A percentile compares a stretch with the other conserved stretches of the same genome.
These are phyloP conservation scores for Rubia yunnanensis DNA, from an alignment of 257 asterid genomes.

Conservation along the genomic window DNA sequence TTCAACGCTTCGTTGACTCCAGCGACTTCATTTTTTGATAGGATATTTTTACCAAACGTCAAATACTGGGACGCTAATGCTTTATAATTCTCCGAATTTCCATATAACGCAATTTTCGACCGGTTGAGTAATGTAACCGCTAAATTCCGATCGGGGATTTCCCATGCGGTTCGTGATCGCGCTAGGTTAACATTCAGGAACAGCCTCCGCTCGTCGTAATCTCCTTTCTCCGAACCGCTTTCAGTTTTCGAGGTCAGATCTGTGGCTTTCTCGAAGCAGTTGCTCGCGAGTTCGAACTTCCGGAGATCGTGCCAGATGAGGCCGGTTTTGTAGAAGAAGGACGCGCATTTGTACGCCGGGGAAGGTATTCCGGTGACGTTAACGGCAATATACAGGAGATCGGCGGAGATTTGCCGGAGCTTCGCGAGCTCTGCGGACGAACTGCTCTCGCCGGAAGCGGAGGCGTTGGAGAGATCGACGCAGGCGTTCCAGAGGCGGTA, in stretches of 20 bases:
- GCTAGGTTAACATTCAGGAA: conserved; percentile 65
- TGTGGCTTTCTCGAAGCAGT: conserved; percentile 86
- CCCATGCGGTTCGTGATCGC: conserved; percentile 84
- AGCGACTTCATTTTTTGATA: conserved; percentile 43
- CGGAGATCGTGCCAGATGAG: conserved; percentile 66
- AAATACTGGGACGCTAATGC: conserved; percentile 75
- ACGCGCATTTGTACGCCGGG: conserved; percentile 58
- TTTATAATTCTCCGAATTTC: conserved; percentile 48
- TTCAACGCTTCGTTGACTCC: conserved; percentile 64
- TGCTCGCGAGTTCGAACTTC: conserved; percentile 54
- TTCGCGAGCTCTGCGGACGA: conserved; percentile 60
- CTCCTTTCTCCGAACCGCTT: conserved; percentile 27
- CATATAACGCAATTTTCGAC: conserved; percentile 65
- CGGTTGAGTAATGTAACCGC: conserved; percentile 64
- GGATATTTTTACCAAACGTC: conserved; percentile 54
- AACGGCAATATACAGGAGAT: conserved; percentile 52
- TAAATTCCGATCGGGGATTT: conserved; percentile 60
- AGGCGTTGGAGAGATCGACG: conserved; percentile 77
- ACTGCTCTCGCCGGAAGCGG: conserved; percentile 20
- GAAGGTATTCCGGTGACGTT: conserved; percentile 79
- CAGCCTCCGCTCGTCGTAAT: conserved; percentile 58
- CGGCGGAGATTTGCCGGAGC: conserved; percentile 84
- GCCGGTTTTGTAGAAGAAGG: conserved; percentile 81
- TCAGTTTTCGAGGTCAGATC: conserved; percentile 63
- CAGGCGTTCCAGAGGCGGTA: conserved; percentile 95